Percentiles rank a stretch among this genome's conserved stretches.
These are phyloP conservation scores for Fusarium ambrosium DNA, from an alignment of 2,329 filamentous ascomycete species.

Conservation along the genomic window DNA sequence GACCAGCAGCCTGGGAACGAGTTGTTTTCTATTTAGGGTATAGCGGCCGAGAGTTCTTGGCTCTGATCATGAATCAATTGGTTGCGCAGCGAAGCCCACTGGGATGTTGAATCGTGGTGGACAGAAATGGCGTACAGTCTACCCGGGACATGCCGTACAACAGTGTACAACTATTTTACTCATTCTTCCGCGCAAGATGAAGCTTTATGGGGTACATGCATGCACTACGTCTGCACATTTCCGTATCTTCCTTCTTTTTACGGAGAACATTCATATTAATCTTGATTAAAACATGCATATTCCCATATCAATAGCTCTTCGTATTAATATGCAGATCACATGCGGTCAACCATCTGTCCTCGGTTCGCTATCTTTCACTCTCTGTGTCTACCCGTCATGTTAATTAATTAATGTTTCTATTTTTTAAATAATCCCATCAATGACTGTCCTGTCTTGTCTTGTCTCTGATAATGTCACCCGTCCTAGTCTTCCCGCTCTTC, in stretches of 20 bases:
- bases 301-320: slow-evolving; percentile 7
- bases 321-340: slow-evolving; percentile 37
- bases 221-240: neutral
- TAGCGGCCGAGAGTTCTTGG: slow-evolving; percentile 22
- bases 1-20: slow-evolving; percentile 5
- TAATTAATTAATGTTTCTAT: neutral
- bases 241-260: neutral
- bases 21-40: slow-evolving; percentile 24
- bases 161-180: neutral
- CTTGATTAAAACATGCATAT: neutral
- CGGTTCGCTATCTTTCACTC: neutral
- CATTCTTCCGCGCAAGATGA: neutral
- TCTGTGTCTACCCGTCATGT: neutral
- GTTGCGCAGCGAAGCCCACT: neutral
- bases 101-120: neutral
- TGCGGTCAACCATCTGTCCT: slow-evolving; percentile 4
- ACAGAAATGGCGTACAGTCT: neutral
- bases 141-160: neutral
- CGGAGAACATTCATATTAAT: neutral
- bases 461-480: slow-evolving; percentile 1
- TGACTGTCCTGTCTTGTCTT: neutral
- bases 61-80: neutral
- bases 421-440: neutral
- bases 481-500: slow-evolving; percentile 22
- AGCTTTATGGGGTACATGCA: neutral